Evolutionary conservation across 495 filamentous ascomycete species (phyloP), one percentile per base, ranked within the genome.

Genomic region (Tuber indicum): DNA sequence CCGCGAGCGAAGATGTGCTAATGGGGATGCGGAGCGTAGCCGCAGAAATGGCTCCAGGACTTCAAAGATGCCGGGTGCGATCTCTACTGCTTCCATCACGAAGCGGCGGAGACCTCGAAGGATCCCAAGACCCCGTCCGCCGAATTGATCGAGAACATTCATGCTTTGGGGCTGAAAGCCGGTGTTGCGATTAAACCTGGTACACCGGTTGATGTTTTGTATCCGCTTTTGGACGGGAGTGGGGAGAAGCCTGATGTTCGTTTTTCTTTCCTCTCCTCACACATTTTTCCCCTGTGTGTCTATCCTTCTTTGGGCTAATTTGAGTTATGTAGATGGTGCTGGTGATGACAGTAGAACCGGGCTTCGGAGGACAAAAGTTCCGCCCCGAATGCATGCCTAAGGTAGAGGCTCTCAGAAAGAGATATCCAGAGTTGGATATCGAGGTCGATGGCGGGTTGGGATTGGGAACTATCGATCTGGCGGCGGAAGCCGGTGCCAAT

Each of bases 51-150:
- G 96, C 93, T 98, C 79, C 91, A 91, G 76, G 93, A 97, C 66
- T 98, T 99, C 88, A 88, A 96, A 83, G 89, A 91, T 42, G 96
- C 94, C 58, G 96, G 96, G 36, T 98, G 94, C 86, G 95, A 99
- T 84, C 89, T 98, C 14, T 99, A 99, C 87, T 98, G 95, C 88
- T 99, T 99, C 88, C 96, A 99, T 87, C 97, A 98, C 86, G 96
- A 99, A 86, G 96, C 96, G n/a, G 96, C 96, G 72, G 88, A 93
- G 81, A 86, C 87, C 73, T 94, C 92, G 58, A 92, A 92, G 72
- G 93, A 93, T 17, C 94, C 96, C 78, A 89, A 87, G 74, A 98
- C 96, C 16, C 91, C 85, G 79, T 95, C 96, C 16, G 89, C 89
- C 80, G 92, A 96, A 84, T 86, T 99, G 83, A 93, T 98, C 82